These are phyloP conservation scores for Eucalyptus polybractea DNA, from an alignment of 345 rosid genomes.

Conservation along the genomic window DNA sequence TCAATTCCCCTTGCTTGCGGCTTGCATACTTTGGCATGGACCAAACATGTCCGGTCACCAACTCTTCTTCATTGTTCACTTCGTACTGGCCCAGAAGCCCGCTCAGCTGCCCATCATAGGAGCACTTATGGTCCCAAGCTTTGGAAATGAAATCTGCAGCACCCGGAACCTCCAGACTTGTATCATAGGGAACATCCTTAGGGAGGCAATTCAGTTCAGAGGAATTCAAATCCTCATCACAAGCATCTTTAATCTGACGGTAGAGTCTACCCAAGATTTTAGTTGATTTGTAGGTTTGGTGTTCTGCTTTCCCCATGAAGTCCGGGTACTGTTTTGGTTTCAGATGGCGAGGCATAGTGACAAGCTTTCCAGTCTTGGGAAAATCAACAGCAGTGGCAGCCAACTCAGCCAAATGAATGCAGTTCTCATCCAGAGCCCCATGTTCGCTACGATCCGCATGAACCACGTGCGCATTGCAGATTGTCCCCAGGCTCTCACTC, in stretches of 20 bases:
- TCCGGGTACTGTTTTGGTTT: conserved; percentile 84
- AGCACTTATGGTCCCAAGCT: conserved; percentile 78
- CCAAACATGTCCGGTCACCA: conserved; percentile 92
- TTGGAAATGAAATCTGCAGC: conserved; percentile 38
- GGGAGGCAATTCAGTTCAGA: conserved; percentile 17
- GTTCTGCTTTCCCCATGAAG: conserved; percentile 79
- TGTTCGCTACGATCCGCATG: conserved; percentile 68
- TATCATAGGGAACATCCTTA: conserved; percentile 45
- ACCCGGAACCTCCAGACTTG: conserved; percentile 46
- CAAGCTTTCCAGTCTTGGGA: conserved; percentile 86
- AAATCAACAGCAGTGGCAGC: conserved; percentile 97
- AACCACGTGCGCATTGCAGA: conserved; percentile 89
- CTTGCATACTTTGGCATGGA: conserved; percentile 72
- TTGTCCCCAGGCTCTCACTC: conserved; percentile 62
- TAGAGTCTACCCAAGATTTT: conserved; percentile 80
- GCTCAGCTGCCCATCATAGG: conserved; percentile 57
- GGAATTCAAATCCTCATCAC: conserved; percentile 29
- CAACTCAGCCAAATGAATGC: conserved; percentile 57
- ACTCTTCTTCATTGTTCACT: conserved; percentile 81
- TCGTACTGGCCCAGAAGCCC: conserved; percentile 73
- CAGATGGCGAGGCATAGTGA: conserved; percentile 47
- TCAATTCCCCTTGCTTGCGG: conserved; percentile 61
- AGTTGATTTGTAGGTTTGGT: conserved; percentile 54
- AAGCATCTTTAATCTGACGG: conserved; percentile 46
- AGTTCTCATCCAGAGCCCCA: conserved; percentile 69